Base-by-base conservation (phyloP, 2,329 filamentous ascomycete species). In the Pseudogymnoascus sp. region DNA sequence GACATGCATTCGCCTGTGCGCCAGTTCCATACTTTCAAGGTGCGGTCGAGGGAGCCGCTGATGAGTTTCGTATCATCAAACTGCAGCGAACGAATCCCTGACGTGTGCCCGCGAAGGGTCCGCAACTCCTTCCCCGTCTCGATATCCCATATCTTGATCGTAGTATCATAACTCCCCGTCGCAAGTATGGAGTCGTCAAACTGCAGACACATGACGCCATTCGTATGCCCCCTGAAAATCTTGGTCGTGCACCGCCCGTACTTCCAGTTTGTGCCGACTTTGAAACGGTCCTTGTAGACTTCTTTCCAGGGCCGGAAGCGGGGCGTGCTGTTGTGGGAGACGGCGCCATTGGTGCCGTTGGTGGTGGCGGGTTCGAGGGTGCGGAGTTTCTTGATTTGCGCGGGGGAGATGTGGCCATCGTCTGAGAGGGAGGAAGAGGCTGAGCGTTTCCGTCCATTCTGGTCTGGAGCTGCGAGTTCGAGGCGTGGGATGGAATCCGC, bases 231-330 rank as follows among this genome's bases (percentile, higher is more conserved):
- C 67, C 87, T 87, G 74, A 99, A 91, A 10, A 89, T 84, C 71
- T 88, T 92, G 67, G 90, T 88, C 5, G 87, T 87, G 75, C 88
- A 97, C 37, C 93, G 86, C 3, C 94, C 93, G 66, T 96, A 92
- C 73, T 96, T 96, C 94, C 94, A 99, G 73, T 97, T 97, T 63
- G 88, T 94, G 59, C 94, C 93, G 57, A 99, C 92, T 73, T 93
- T 94, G 80, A 93, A 97, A 13, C 90, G 85, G 73, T 97, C 93
- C 65, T 91, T 89, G 77, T 99, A 99, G 1, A 99, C 90, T 64
- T 96, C 92, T 74, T 99, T 99, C 94, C 94, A 99, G 0, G 88
- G 92, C 31, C 91, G 77, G 59, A 81, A 81, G 64, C 79, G 81
- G 26, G 77, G 79, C 63, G 80, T 77, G 58, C 64, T 41, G 50